phyloP scores from a whole-genome alignment of 306 rosid species.

The Lathyrus aphaca region DNA sequence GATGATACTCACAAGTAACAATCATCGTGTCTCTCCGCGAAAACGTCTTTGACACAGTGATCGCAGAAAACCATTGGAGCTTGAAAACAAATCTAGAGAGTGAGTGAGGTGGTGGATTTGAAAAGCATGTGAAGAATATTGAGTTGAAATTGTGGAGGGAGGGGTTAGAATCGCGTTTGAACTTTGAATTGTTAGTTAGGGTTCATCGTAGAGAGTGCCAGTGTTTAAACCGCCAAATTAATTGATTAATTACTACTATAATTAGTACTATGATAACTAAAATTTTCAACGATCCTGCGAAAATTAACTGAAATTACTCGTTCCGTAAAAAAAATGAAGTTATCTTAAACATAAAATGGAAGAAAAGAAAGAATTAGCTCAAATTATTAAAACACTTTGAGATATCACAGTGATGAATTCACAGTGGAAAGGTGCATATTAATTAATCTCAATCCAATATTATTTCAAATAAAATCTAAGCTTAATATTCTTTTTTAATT shows the following conservation, averaged over 20 bases:
- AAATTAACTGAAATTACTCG: background rate
- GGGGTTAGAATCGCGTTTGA: background rate
- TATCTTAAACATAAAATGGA: background rate
- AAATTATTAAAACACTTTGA: background rate
- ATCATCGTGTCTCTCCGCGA: slow-evolving; percentile 8
- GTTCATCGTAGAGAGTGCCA: background rate
- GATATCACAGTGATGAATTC: background rate
- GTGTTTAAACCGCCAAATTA: background rate
- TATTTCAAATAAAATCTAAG: background rate
- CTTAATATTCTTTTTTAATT: too few species aligned
- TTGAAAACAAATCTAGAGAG: background rate
- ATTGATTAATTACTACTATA: background rate
- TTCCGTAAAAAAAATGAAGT: background rate
- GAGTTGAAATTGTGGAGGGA: background rate
- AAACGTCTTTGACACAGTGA: slow-evolving; percentile 30
- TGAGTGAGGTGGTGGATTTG: background rate
- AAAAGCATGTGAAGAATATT: background rate
- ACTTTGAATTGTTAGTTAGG: slow-evolving; percentile 24
- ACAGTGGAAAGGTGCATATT: too few species aligned
- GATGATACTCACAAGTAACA: slow-evolving; percentile 37
- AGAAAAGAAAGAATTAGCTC: background rate
- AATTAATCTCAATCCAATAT: too few species aligned
- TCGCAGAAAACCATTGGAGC: slow-evolving; percentile 35
- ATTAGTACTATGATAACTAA: background rate
- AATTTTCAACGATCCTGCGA: background rate